Evolutionary conservation across 2,329 filamentous ascomycete species (phyloP), one percentile per base, ranked within the genome.

Genomic region (Ophiocordyceps robertsii): DNA sequence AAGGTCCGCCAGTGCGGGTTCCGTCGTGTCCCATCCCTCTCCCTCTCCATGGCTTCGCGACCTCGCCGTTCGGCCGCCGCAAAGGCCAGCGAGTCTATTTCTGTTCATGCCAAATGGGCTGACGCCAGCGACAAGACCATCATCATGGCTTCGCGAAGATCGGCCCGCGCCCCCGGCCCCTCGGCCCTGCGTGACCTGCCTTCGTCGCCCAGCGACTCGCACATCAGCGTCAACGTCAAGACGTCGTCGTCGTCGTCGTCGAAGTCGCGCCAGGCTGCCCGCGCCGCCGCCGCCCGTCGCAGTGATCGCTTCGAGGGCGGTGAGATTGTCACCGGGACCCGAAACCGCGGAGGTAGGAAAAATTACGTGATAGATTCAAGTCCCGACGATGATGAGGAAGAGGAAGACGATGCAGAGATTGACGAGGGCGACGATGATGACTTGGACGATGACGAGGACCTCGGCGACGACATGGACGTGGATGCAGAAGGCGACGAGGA

Each of bases 331-430:
- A 60, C 65, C 24, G 67, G 69, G 32, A 73, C 71, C 51, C 65
- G 73, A 39, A 74, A 70, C 44, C 67, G 73, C 9, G 70, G 69
- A 6, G 66, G 65, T 16, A 74, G 75, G 59, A 77, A 77, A 60
- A 77, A 68, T 49, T 78, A 78, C 43, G 70, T 76, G 31, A 70
- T 79, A 21, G 73, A 77, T 47, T 73, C 70, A 32, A 69, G 68
- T 42, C 65, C 64, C 32, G 66, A 68, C n/a, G 66, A 67, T 21
- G 65, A 66, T 3, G 67, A 67, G 2, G 63, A 56, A 14, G 61
- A 61, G 1, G 58, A 65, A 9, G 64, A 64, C 9, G 61, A 63
- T 9, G 60, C 63, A 3, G 66, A 64, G 9, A 65, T 65, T 12
- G 64, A 65, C 14, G 65, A 65, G 4, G 65, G 61, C 17, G 64